Evolutionary conservation across 371 early-diverging fungal genomes (phyloP), one percentile per base, ranked within the genome.

Genomic region (Actinomucor elegans): DNA sequence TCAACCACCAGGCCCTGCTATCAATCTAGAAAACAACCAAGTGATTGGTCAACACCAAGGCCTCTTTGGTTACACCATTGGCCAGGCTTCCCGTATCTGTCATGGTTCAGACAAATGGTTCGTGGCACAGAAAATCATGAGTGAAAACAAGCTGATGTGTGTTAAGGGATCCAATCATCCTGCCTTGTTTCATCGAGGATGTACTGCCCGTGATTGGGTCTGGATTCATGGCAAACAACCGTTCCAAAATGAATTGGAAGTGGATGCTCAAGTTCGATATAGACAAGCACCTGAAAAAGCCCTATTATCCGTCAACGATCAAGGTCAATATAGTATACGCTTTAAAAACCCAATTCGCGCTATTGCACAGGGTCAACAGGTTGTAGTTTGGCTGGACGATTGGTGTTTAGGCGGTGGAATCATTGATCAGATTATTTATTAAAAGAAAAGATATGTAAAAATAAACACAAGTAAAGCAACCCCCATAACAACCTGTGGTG

Each of bases 11-110:
- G 93, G 94, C 2, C 73, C 77, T 6, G 83, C 89, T 20, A 63
- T 90, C 10, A 73, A 81, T 8, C 34, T 77, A 14, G 77, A 83
- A 20, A 48, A 32, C 43, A 91, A 90, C 0, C 55, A 51, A 0
- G 33, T 79, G 2, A 76, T 87, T 50, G 88, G 88, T 10, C 48
- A 75, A 11, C 94, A 93, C 52, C 55, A 68, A 5, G 94, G 93
- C 0, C 45, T 92, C 10, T 87, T 82, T 53, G 73, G 71, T 33
- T 90, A 83, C 55, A 91, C 90, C 4, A 77, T 91, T 21, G 93
- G 93, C 11, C 91, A 92, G 59, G 71, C 83, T 0, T 85, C 88
- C 1, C 71, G 77, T 14, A 80, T 90, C 15, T 65, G 72, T 34
- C 67, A 85, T 61, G 79, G 79, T 4, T 60, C 65, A 12, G 64